Percentiles rank a stretch among this genome's conserved stretches.
phyloP scores from a whole-genome alignment of 805 yeast species.

The Pichia manshurica region DNA sequence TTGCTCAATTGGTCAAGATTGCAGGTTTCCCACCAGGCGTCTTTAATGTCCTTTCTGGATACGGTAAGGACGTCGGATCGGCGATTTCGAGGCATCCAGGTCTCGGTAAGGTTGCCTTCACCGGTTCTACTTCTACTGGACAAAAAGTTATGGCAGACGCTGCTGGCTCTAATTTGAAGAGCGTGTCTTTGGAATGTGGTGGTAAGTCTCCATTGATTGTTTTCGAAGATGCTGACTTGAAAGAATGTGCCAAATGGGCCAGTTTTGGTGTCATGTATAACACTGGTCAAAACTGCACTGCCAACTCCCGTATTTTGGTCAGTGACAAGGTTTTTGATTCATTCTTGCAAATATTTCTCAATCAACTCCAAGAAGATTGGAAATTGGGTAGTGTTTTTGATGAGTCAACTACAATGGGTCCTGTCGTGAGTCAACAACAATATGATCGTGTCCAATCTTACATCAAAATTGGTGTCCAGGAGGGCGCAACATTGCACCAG shows the following conservation, averaged over 20 bases:
- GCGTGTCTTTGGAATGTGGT: slow-evolving; percentile 65
- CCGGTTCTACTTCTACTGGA: slow-evolving; percentile 67
- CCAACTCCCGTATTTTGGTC: slow-evolving; percentile 57
- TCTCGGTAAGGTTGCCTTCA: slow-evolving; percentile 55
- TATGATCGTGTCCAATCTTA: slow-evolving; percentile 45
- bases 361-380: slow-evolving; percentile 44
- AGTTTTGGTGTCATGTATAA: slow-evolving; percentile 59
- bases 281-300: slow-evolving; percentile 65
- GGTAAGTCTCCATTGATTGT: slow-evolving; percentile 65
- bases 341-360: slow-evolving; percentile 40
- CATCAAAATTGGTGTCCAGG: slow-evolving; percentile 40
- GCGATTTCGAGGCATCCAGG: slow-evolving; percentile 56
- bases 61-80: slow-evolving; percentile 65
- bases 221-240: slow-evolving; percentile 58
- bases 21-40: slow-evolving; percentile 79
- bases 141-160: slow-evolving; percentile 58
- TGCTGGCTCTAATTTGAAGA: slow-evolving; percentile 57
- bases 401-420: slow-evolving; percentile 47
- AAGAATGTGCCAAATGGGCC: slow-evolving; percentile 64
- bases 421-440: slow-evolving; percentile 54
- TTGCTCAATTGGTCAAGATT: slow-evolving; percentile 51
- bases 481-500: slow-evolving; percentile 42
- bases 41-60: slow-evolving; percentile 64
- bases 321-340: slow-evolving; percentile 52
- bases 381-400: slow-evolving; percentile 52